A percentile compares a stretch with the other conserved stretches of the same genome.
Evolutionary conservation across 306 rosid species (phyloP).

Genomic region (Corylus avellana): DNA sequence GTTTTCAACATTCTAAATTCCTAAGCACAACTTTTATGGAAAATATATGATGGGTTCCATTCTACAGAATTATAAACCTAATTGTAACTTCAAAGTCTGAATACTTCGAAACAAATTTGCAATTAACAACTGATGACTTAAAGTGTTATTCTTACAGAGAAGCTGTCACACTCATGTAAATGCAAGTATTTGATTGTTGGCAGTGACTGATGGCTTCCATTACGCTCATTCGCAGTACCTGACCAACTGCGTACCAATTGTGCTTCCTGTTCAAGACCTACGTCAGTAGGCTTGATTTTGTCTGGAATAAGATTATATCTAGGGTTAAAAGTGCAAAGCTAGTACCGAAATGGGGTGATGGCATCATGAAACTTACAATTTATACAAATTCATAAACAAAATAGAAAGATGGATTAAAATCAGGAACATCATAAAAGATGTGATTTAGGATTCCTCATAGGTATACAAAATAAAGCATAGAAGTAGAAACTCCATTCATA

Average conservation of each 20-base stretch:
- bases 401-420: neutral
- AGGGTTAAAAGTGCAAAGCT: slow-evolving; percentile 25
- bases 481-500: neutral
- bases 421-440: neutral
- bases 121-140: neutral
- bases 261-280: slow-evolving; percentile 95
- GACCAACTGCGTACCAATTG: slow-evolving; percentile 85
- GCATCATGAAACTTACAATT: slow-evolving; percentile 3
- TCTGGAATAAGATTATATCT: slow-evolving; percentile 54
- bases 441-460: neutral
- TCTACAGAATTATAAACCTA: neutral
- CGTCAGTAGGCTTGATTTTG: slow-evolving; percentile 90
- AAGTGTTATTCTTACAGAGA: slow-evolving; percentile 63
- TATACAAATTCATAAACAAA: neutral
- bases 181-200: slow-evolving; percentile 92
- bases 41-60: slow-evolving; percentile 19
- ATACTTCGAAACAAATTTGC: neutral
- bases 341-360: slow-evolving; percentile 8
- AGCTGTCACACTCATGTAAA: slow-evolving; percentile 74
- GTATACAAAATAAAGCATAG: neutral
- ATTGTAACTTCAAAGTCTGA: slow-evolving; percentile 12
- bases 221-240: slow-evolving; percentile 46
- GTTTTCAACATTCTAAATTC: neutral
- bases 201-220: slow-evolving; percentile 59
- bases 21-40: slow-evolving; percentile 1